Conservation (phyloP, 495 filamentous ascomycete species). For the Penicillium cinerascens region DNA sequence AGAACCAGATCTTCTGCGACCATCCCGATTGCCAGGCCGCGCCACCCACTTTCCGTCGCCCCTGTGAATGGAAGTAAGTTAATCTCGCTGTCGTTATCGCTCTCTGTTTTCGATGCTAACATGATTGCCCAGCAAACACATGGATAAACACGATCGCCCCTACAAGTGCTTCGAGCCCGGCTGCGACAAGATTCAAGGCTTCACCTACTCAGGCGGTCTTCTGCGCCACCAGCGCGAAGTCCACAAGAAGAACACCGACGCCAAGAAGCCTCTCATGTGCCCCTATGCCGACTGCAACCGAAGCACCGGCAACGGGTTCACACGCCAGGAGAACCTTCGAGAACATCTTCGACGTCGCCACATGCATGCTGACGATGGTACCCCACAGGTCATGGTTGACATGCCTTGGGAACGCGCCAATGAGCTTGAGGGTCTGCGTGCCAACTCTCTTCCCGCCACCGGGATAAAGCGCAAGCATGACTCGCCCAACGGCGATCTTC, state of each 20-base stretch:
- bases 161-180: constrained; percentile 74
- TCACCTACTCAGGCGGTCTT: constrained; percentile 89
- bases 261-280: constrained; percentile 77
- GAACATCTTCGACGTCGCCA: constrained; percentile 90
- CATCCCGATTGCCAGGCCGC: constrained; percentile 55
- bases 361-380: constrained; percentile 46
- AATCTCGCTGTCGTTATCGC: not conserved
- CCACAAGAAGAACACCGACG: constrained; percentile 79
- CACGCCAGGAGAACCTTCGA: constrained; percentile 83
- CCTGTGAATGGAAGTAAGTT: constrained; percentile 90
- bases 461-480: constrained; percentile 46
- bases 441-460: constrained; percentile 22
- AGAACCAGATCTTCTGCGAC: constrained; percentile 70
- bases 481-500: constrained; percentile 33
- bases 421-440: constrained; percentile 25
- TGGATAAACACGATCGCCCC: constrained; percentile 93
- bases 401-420: constrained; percentile 26
- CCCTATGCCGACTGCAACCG: constrained; percentile 84
- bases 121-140: constrained; percentile 68
- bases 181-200: constrained; percentile 86
- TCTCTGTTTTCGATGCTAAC: constrained; percentile 14
- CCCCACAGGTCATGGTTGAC: constrained; percentile 30
- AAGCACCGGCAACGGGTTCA: constrained; percentile 75
- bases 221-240: constrained; percentile 87
- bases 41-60: constrained; percentile 64